Percentiles rank a stretch among this genome's conserved stretches.
Conservation (phyloP, 2,329 filamentous ascomycete species). For the Hypoxylon rubiginosum region DNA sequence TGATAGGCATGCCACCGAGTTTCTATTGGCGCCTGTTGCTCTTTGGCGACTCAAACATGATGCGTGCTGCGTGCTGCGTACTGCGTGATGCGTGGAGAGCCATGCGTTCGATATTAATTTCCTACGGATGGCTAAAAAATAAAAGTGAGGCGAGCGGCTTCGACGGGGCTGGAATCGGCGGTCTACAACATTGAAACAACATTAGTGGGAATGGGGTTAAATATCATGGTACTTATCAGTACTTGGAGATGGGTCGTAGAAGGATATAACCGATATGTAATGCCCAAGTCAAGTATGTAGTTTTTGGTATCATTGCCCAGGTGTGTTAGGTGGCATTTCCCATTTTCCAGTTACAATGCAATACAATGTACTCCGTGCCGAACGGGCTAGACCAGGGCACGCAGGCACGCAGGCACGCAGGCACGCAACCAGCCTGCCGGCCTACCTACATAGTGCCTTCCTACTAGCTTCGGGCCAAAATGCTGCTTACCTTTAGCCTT, state of each 20-base stretch:
- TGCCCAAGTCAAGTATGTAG: conserved; percentile 3
- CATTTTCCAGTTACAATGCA: conserved; percentile 13
- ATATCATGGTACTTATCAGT: background rate
- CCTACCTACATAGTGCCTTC: too few species aligned
- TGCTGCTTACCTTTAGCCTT: conserved; percentile 29
- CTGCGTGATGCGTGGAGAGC: conserved; percentile 33
- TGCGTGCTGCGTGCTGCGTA: background rate
- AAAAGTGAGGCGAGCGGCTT: conserved; percentile 43
- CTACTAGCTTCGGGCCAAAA: conserved; percentile 32
- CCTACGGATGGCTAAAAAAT: conserved; percentile 26
- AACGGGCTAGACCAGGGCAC: conserved; percentile 24
- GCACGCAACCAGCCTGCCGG: conserved; percentile 38
- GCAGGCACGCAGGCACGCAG: too few species aligned
- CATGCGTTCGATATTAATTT: conserved; percentile 43
- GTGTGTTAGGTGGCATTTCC: conserved; percentile 19
- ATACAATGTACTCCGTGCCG: conserved; percentile 22
- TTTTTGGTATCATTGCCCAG: background rate
- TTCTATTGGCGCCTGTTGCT: conserved; percentile 19
- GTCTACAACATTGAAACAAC: conserved; percentile 27
- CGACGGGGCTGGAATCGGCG: conserved; percentile 41
- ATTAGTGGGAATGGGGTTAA: conserved; percentile 21
- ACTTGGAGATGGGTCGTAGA: background rate
- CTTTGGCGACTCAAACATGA: conserved; percentile 19
- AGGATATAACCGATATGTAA: background rate
- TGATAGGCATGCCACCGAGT: conserved; percentile 25